Base-by-base conservation (phyloP, 169 alveolate genomes). In the Toxoplasma gondii region DNA sequence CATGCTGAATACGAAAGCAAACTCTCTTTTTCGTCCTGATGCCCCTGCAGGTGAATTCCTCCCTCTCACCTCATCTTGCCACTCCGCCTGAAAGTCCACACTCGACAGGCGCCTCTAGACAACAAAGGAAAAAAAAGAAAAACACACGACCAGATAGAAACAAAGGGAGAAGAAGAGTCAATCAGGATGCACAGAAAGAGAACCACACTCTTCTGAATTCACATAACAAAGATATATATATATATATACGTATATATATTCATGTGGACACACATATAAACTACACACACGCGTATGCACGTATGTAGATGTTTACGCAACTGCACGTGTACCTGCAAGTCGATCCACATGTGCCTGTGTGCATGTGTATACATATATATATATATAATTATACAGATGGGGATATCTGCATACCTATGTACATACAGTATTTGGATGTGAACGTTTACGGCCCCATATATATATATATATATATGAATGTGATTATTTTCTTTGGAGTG, bases 31-130 rank as follows among this genome's bases (percentile, higher is more conserved):
- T 4, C 7, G 7, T 27, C n/a, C 74, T 27, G 24, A 16, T 64
- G 4, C 24, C 74, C n/a, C n/a, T n/a, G n/a, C n/a, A n/a, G n/a
- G n/a, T n/a, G n/a, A n/a, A n/a, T 27, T 17, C 19, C 7, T 27
- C n/a, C 43, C 86, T 78, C 86, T 78, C 45, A 78, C 86, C 86
- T 78, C 86, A 78, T 78, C 86, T 10, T 16, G 2, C 86, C 86
- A 31, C 86, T 78, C 86, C 24, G 4, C 43, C n/a, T 78, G 45
- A 78, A 78, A 31, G 86, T 27, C 86, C 86, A 78, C 44, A 78
- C 86, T 16, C 45, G 39, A n/a, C 86, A 78, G 10, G 86, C 86
- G 86, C 86, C 86, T 19, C 86, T 78, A 45, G 45, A n/a, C n/a
- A 27, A 64, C 74, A 27, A 1, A 64, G 31, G 74, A 64, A 27